Evolutionary conservation across 2,329 filamentous ascomycete genomes (phyloP).

Genomic region (Fusarium sacchari): DNA sequence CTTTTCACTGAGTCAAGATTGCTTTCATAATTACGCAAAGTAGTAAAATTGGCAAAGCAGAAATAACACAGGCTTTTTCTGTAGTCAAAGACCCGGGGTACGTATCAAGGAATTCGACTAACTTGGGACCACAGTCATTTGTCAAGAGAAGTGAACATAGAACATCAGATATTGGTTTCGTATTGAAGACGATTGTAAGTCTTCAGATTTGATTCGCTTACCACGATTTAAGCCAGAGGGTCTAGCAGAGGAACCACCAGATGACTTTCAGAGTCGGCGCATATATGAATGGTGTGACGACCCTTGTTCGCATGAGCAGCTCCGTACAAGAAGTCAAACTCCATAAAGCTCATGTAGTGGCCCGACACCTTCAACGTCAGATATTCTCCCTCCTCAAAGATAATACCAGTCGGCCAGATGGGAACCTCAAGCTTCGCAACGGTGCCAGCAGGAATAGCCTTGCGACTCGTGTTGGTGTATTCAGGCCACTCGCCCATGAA

Average conservation of each 20-base stretch:
- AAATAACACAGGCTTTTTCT: too few relatives aligned
- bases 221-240: not conserved
- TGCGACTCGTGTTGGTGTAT: not conserved
- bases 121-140: not conserved
- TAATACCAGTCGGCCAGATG: not conserved
- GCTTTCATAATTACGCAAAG: fast-evolving
- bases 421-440: not conserved
- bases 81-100: not conserved
- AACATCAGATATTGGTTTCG: fast-evolving
- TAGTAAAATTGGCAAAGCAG: fast-evolving
- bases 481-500: not conserved
- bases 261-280: not conserved
- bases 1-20: not conserved
- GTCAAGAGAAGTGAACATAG: fast-evolving
- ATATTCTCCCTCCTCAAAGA: not conserved
- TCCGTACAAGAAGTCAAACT: not conserved
- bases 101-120: fast-evolving
- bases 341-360: conserved; percentile 1
- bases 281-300: not conserved
- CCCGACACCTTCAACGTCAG: not conserved
- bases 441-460: not conserved
- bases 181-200: not conserved
- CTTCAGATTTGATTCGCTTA: fast-evolving
- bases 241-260: not conserved
- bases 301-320: not conserved